Conservation (phyloP, 2,329 filamentous ascomycete genomes). For the Trichophaea hybrida region DNA sequence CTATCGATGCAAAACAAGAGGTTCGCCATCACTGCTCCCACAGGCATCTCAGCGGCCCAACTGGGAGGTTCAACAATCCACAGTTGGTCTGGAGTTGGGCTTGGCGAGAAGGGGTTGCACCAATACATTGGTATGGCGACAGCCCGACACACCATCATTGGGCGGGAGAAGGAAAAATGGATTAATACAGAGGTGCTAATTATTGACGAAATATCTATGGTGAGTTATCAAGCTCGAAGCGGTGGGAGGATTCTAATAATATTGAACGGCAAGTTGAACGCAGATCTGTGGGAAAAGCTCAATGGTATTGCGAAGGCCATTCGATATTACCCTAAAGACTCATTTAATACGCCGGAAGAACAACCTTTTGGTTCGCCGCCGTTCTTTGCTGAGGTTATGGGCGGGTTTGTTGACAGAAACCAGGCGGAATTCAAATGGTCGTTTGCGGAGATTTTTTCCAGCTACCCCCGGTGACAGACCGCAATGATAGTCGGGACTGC, state of each 20-base stretch:
- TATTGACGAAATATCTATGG: constrained; percentile 54
- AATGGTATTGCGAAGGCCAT: background rate
- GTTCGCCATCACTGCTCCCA: constrained; percentile 45
- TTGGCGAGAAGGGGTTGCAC: constrained; percentile 30
- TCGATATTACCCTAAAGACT: background rate
- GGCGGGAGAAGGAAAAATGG: background rate
- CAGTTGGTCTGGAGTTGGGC: constrained; percentile 44
- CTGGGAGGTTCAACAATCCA: constrained; percentile 44
- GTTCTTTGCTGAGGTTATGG: too few species aligned
- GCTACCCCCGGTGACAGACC: constrained; percentile 4
- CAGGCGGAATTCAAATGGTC: constrained; percentile 8
- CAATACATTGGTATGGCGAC: background rate
- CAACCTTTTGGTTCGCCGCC: too few species aligned
- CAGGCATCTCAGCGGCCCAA: constrained; percentile 44
- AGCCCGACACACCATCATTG: background rate
- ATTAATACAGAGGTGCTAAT: constrained; percentile 32
- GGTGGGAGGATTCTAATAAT: background rate
- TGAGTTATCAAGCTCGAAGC: constrained; percentile 5
- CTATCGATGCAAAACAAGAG: constrained; percentile 30
- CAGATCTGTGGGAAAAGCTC: constrained; percentile 1
- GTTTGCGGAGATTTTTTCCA: constrained; percentile 13
- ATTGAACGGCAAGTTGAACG: background rate
- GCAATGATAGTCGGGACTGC: background rate
- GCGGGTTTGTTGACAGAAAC: too few species aligned
- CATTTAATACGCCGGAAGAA: background rate